phyloP scores from a whole-genome alignment of 805 yeast genomes.

The Saturnispora halmiae region DNA sequence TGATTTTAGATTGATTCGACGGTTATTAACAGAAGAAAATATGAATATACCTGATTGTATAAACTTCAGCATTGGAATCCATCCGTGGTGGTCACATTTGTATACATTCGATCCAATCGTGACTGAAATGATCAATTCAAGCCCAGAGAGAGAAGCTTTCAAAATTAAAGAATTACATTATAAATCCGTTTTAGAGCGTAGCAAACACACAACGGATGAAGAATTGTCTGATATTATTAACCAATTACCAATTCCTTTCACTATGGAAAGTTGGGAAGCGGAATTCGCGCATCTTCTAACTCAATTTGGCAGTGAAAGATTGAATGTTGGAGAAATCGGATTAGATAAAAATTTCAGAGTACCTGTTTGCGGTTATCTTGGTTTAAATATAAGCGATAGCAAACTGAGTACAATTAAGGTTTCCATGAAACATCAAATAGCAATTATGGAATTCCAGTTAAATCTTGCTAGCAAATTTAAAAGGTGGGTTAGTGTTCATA shows the following conservation, averaged over 20 bases:
- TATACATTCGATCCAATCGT: conserved; percentile 31
- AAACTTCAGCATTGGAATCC: conserved; percentile 60
- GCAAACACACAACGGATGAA: conserved; percentile 24
- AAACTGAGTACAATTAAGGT: conserved; percentile 37
- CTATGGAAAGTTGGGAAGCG: conserved; percentile 30
- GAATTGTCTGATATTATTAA: conserved; percentile 24
- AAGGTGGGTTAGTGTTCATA: conserved; percentile 46
- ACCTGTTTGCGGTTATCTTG: conserved; percentile 51
- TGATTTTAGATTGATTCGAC: conserved; percentile 27
- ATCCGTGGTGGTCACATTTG: conserved; percentile 85
- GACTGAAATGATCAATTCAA: background rate
- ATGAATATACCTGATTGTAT: conserved; percentile 17
- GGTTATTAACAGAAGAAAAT: conserved; percentile 10
- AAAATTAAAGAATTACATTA: conserved; percentile 41
- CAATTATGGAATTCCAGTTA: conserved; percentile 43
- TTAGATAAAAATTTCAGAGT: conserved; percentile 68
- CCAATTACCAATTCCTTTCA: conserved; percentile 54
- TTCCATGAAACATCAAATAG: conserved; percentile 53
- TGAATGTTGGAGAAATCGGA: conserved; percentile 82
- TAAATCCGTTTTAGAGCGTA: conserved; percentile 35
- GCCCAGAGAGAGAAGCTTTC: no score
- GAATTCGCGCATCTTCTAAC: conserved; percentile 28
- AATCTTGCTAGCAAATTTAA: conserved; percentile 38
- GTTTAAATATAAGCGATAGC: conserved; percentile 16
- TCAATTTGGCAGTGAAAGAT: conserved; percentile 6